Percentiles rank a stretch among this genome's conserved stretches.
phyloP scores from a whole-genome alignment of 768 basidiomycete genomes.

The Galerina sulciceps region DNA sequence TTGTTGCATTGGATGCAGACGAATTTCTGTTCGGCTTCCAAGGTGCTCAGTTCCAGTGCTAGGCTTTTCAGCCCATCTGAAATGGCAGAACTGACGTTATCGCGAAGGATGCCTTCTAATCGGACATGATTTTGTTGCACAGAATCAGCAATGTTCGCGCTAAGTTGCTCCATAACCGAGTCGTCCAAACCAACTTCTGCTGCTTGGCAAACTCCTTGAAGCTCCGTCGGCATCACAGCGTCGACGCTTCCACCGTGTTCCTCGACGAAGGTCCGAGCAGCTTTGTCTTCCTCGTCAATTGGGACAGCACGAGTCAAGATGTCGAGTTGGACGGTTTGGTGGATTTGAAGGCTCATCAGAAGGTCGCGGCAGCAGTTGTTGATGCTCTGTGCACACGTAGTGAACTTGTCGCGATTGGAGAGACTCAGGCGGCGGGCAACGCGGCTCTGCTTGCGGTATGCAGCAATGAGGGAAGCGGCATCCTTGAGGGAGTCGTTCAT shows the following conservation, averaged over 20 bases:
- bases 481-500: constrained; percentile 41
- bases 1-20: constrained; percentile 43
- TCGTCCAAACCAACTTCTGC: constrained; percentile 40
- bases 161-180: constrained; percentile 43
- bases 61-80: constrained; percentile 39
- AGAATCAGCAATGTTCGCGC: constrained; percentile 35
- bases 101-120: constrained; percentile 34
- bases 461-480: constrained; percentile 41
- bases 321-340: constrained; percentile 40
- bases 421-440: constrained; percentile 42
- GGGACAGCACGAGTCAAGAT: constrained; percentile 41
- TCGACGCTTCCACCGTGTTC: constrained; percentile 39
- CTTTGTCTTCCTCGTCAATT: constrained; percentile 39
- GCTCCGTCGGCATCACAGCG: constrained; percentile 35
- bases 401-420: constrained; percentile 41
- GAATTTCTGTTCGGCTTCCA: constrained; percentile 41
- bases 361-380: constrained; percentile 40
- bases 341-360: constrained; percentile 45
- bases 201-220: constrained; percentile 42
- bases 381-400: constrained; percentile 31
- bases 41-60: constrained; percentile 34
- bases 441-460: constrained; percentile 40
- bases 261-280: constrained; percentile 37
- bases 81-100: constrained; percentile 37
- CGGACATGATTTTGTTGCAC: constrained; percentile 34